phyloP scores from a whole-genome alignment of 192 early-diverging fungal genomes.

The Coemansia sp. region DNA sequence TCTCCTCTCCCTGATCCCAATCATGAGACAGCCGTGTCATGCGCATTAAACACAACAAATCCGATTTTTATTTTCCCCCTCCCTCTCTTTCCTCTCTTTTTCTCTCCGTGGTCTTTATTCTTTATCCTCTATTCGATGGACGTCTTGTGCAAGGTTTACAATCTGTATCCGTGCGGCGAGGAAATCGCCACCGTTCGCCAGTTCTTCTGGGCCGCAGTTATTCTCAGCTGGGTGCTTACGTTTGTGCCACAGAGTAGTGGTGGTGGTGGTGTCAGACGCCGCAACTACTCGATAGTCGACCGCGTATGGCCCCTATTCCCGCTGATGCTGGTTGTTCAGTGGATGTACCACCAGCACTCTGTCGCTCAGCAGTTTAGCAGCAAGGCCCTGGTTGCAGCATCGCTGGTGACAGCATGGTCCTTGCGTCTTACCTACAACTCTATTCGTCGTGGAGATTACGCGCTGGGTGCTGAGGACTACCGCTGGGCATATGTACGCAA shows the following conservation, averaged over 20 bases:
- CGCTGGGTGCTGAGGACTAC: slow-evolving; percentile 70
- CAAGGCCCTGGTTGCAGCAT: slow-evolving; percentile 45
- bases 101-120: too few relatives aligned
- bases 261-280: too few relatives aligned
- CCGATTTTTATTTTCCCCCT: too few relatives aligned
- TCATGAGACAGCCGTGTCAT: too few relatives aligned
- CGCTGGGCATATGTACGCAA: slow-evolving; percentile 64
- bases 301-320: slow-evolving; percentile 80
- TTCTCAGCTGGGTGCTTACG: slow-evolving; percentile 17
- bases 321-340: slow-evolving; percentile 59
- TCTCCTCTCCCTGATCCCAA: too few relatives aligned
- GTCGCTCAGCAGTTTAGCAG: background rate
- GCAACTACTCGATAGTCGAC: slow-evolving; percentile 67
- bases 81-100: too few relatives aligned
- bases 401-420: slow-evolving; percentile 71
- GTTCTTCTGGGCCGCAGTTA: slow-evolving; percentile 31
- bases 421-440: slow-evolving; percentile 80
- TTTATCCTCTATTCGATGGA: background rate
- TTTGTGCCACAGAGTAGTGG: slow-evolving; percentile 16
- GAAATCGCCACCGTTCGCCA: background rate
- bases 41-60: too few relatives aligned
- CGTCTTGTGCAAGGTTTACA: background rate
- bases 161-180: slow-evolving; percentile 8
- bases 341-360: slow-evolving; percentile 46
- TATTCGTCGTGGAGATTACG: slow-evolving; percentile 76